Conservation (phyloP, 129 eudicot genomes). For the Chrysanthemum lavandulifolium region DNA sequence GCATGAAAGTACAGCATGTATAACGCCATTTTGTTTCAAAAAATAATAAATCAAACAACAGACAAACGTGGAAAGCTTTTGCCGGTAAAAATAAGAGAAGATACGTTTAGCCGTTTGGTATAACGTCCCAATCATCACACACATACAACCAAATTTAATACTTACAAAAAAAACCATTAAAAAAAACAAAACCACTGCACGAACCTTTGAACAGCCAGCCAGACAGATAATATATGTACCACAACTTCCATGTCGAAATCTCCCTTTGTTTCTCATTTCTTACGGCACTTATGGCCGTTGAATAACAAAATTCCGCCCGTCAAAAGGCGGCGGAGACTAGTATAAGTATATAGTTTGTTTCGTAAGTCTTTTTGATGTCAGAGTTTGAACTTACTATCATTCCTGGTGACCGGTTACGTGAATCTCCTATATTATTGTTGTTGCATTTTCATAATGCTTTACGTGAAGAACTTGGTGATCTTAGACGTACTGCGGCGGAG, state of each 20-base stretch:
- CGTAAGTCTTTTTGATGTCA: background rate
- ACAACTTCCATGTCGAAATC: slow-evolving; percentile 41
- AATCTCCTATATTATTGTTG: slow-evolving; percentile 60
- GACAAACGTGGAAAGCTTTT: slow-evolving; percentile 23
- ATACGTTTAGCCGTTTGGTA: slow-evolving; percentile 45
- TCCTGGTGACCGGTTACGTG: slow-evolving; percentile 43
- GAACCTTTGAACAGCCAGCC: slow-evolving; percentile 29
- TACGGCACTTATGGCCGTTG: slow-evolving; percentile 48
- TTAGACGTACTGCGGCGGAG: slow-evolving; percentile 49
- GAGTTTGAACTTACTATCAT: slow-evolving; percentile 11
- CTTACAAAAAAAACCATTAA: background rate
- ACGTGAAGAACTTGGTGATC: slow-evolving; percentile 54
- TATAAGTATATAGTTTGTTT: slow-evolving; percentile 1
- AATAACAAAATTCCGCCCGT: slow-evolving; percentile 31
- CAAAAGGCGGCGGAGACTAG: slow-evolving; percentile 33
- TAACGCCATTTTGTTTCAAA: slow-evolving; percentile 18
- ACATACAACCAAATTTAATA: slow-evolving; percentile 27
- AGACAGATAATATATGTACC: slow-evolving; percentile 26
- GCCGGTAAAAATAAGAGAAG: slow-evolving; percentile 18
- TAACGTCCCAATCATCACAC: slow-evolving; percentile 54
- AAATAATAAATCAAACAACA: background rate
- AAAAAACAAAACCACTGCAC: background rate
- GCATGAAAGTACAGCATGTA: slow-evolving; percentile 17
- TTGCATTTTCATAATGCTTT: slow-evolving; percentile 73
- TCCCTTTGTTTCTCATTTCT: slow-evolving; percentile 39